phyloP scores from a whole-genome alignment of 1,284 basidiomycete genomes.

The Flammula alnicola region DNA sequence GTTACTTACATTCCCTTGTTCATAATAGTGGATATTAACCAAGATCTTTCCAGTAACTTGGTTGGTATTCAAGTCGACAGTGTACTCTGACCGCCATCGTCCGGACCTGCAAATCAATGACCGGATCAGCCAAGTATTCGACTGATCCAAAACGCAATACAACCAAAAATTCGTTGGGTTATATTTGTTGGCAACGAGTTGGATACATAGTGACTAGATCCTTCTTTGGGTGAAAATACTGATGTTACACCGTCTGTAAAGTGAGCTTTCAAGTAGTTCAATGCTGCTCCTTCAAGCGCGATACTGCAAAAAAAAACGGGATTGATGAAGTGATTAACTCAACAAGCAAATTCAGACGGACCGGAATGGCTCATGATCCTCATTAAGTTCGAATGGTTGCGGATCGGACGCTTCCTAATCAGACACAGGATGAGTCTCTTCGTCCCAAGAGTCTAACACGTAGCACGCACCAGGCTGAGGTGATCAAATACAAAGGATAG shows the following conservation, averaged over 20 bases:
- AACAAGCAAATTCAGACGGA: conserved; percentile 36
- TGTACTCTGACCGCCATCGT: conserved; percentile 87
- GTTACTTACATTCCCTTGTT: conserved; percentile 87
- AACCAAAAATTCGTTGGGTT: conserved; percentile 92
- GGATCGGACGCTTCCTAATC: conserved; percentile 78
- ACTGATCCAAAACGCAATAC: not conserved
- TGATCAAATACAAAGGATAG: conserved; percentile 85
- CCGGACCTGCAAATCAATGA: conserved; percentile 70
- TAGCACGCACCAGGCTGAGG: conserved; percentile 66
- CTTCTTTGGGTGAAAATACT: conserved; percentile 61
- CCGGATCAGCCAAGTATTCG: not conserved
- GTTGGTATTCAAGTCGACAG: conserved; percentile 59
- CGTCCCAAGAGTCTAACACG: conserved; percentile 8
- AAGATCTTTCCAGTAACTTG: conserved; percentile 68
- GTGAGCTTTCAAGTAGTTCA: conserved; percentile 79
- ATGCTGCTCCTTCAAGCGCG: conserved; percentile 68
- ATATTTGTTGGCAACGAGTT: conserved; percentile 92
- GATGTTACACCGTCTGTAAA: conserved; percentile 76
- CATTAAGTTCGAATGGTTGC: conserved; percentile 62
- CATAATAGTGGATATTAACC: conserved; percentile 93
- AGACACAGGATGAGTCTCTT: conserved; percentile 15
- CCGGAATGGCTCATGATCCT: conserved; percentile 78
- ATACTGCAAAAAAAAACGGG: conserved; percentile 45
- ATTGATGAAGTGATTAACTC: not conserved
- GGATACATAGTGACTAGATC: conserved; percentile 65